Conservation (phyloP, 2,329 filamentous ascomycete genomes). For the Mycocentrospora acerina region DNA sequence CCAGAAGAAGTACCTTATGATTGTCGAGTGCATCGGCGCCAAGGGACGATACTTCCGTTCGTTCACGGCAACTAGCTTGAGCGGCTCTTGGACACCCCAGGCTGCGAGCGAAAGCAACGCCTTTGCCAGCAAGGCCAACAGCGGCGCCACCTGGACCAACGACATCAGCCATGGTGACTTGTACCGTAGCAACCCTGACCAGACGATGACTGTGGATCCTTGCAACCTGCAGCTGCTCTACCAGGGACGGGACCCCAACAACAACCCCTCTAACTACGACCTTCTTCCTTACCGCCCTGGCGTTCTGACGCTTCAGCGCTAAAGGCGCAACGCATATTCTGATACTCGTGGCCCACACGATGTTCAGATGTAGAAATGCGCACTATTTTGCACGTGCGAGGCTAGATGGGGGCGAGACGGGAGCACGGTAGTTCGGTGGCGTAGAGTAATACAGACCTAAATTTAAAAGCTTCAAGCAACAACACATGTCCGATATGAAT, state of each 20-base stretch:
- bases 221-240: constrained; percentile 68
- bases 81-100: constrained; percentile 61
- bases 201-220: constrained; percentile 64
- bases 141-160: constrained; percentile 65
- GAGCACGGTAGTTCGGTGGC: too few species aligned
- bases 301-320: constrained; percentile 51
- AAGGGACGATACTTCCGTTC: constrained; percentile 67
- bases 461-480: too few species aligned
- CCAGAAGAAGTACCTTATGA: constrained; percentile 63
- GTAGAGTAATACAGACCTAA: too few species aligned
- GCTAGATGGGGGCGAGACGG: too few species aligned
- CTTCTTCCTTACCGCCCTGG: constrained; percentile 57
- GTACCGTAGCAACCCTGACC: constrained; percentile 57
- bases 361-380: too few species aligned
- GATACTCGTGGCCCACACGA: too few species aligned
- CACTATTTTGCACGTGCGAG: too few species aligned
- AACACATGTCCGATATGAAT: too few species aligned
- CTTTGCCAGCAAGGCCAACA: constrained; percentile 69
- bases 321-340: too few species aligned
- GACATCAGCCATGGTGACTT: constrained; percentile 68
- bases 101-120: constrained; percentile 58
- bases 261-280: constrained; percentile 47
- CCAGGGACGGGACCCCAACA: constrained; percentile 56
- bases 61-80: constrained; percentile 61
- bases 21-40: constrained; percentile 63